A percentile compares a stretch with the other conserved stretches of the same genome.
phyloP scores from a whole-genome alignment of 768 basidiomycete genomes.

The Neoboletus subvelutipes region DNA sequence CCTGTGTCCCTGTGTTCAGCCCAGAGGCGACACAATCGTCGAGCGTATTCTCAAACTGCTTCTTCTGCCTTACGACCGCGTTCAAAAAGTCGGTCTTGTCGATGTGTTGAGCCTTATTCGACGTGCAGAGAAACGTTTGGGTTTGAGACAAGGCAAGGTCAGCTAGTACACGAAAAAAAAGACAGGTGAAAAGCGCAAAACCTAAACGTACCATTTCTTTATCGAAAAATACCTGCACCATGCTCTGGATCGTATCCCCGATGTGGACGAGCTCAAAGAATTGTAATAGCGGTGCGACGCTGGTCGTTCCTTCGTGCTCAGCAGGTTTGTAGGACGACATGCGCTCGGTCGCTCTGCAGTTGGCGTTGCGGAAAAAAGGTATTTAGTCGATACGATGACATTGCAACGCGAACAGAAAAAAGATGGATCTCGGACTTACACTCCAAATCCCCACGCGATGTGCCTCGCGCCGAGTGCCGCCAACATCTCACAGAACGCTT shows the following conservation, averaged over 20 bases:
- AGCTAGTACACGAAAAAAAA: background rate
- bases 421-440: constrained; percentile 42
- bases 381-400: background rate
- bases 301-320: constrained; percentile 76
- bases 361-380: background rate
- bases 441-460: constrained; percentile 73
- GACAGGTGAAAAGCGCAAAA: background rate
- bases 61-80: constrained; percentile 92
- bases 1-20: constrained; percentile 92
- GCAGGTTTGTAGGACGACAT: constrained; percentile 90
- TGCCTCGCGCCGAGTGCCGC: constrained; percentile 77
- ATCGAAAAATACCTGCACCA: constrained; percentile 98
- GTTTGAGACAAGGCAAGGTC: background rate
- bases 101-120: constrained; percentile 71
- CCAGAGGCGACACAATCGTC: constrained; percentile 95
- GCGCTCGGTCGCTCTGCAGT: constrained; percentile 74
- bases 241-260: constrained; percentile 95
- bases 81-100: constrained; percentile 94
- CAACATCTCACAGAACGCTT: constrained; percentile 84
- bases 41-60: constrained; percentile 86
- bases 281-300: constrained; percentile 90
- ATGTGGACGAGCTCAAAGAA: constrained; percentile 98
- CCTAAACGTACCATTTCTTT: constrained; percentile 75
- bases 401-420: background rate
- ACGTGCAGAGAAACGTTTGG: background rate